Evolutionary conservation across 2,329 filamentous ascomycete genomes (phyloP).

Genomic region (Cladosporium sp.): DNA sequence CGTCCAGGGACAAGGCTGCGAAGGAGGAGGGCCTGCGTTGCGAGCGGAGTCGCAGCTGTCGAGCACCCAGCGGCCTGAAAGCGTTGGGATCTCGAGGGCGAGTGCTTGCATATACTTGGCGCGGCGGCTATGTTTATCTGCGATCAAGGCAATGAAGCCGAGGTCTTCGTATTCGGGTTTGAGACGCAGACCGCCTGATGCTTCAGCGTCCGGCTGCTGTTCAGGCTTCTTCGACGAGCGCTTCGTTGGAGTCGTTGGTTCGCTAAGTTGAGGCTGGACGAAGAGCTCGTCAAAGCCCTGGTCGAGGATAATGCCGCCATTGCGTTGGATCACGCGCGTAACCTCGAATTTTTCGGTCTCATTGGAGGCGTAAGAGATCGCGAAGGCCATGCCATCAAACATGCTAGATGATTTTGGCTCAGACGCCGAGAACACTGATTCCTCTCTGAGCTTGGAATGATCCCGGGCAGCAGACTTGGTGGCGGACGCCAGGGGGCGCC

Average conservation of each 20-base stretch:
- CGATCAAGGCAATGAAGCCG: slow-evolving; percentile 79
- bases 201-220: background rate
- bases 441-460: slow-evolving; percentile 22
- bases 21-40: slow-evolving; percentile 10
- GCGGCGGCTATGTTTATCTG: slow-evolving; percentile 77
- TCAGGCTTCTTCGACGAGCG: slow-evolving; percentile 17
- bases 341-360: slow-evolving; percentile 52
- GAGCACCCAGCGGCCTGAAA: slow-evolving; percentile 74
- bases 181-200: slow-evolving; percentile 36
- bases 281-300: slow-evolving; percentile 81
- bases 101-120: slow-evolving; percentile 93
- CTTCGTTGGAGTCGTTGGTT: slow-evolving; percentile 19
- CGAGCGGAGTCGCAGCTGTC: slow-evolving; percentile 52
- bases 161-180: slow-evolving; percentile 45
- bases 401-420: slow-evolving; percentile 36
- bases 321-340: slow-evolving; percentile 56
- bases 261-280: slow-evolving; percentile 37
- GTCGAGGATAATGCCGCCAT: slow-evolving; percentile 66
- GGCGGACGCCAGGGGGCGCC: slow-evolving; percentile 29
- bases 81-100: slow-evolving; percentile 78
- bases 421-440: slow-evolving; percentile 17
- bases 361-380: slow-evolving; percentile 64
- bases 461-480: slow-evolving; percentile 12
- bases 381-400: slow-evolving; percentile 81
- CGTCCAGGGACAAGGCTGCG: slow-evolving; percentile 57